Percentiles rank a stretch among this genome's conserved stretches.
Conservation (phyloP, 1,284 basidiomycete species). For the Kwoniella shivajii region DNA sequence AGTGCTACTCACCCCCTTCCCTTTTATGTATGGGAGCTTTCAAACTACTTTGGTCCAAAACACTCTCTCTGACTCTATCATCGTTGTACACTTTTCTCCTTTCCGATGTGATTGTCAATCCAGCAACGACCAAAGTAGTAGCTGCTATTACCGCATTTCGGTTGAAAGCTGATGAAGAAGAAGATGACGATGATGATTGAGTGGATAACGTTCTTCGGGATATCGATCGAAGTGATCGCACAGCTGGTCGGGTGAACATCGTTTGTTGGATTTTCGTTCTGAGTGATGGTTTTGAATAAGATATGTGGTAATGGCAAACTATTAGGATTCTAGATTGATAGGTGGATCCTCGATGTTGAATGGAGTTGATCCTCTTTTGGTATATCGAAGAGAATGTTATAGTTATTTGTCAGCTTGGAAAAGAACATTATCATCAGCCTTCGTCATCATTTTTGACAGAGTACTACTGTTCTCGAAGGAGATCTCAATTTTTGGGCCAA, state of each 20-base stretch:
- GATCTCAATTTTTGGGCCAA: too few species aligned
- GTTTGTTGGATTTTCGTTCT: background rate
- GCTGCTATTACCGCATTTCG: conserved; percentile 15
- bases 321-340: background rate
- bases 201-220: conserved; percentile 4
- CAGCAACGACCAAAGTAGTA: conserved; percentile 15
- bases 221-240: conserved; percentile 9
- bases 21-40: conserved; percentile 27
- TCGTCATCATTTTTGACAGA: too few species aligned
- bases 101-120: conserved; percentile 13
- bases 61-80: conserved; percentile 16
- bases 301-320: background rate
- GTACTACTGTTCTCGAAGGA: too few species aligned
- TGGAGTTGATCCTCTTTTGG: too few species aligned
- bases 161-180: conserved; percentile 8
- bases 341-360: background rate
- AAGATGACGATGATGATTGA: background rate
- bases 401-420: too few species aligned
- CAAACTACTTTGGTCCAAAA: conserved; percentile 27
- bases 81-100: conserved; percentile 16
- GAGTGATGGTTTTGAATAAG: background rate
- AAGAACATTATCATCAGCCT: too few species aligned
- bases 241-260: conserved; percentile 13
- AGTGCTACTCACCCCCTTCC: conserved; percentile 16
- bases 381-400: too few species aligned